These are phyloP conservation scores for Scleroderma citrinum DNA, from an alignment of 768 basidiomycete genomes.

Conservation along the genomic window DNA sequence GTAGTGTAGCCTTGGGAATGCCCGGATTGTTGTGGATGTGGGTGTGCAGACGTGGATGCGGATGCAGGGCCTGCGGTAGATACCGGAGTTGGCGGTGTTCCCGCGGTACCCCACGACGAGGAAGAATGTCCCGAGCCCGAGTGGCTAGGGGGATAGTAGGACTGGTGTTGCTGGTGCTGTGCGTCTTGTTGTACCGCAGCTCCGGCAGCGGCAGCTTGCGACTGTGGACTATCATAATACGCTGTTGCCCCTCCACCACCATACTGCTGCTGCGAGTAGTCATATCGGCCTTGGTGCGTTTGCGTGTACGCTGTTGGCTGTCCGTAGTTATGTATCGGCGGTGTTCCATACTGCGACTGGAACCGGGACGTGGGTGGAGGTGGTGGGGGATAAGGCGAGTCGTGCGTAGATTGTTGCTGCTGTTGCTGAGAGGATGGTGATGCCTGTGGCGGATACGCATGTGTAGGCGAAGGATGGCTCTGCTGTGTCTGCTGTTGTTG, in stretches of 20 bases:
- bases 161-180: conserved; percentile 8
- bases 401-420: conserved; percentile 8
- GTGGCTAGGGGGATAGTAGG: conserved; percentile 26
- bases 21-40: too few relatives aligned
- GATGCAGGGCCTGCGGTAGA: too few relatives aligned
- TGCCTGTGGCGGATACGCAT: conserved; percentile 16
- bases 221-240: conserved; percentile 22
- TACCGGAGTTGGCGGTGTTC: too few relatives aligned
- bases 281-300: conserved; percentile 11
- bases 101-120: conserved; percentile 16
- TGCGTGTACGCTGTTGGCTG: background rate
- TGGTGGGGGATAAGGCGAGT: conserved; percentile 20
- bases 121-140: conserved; percentile 10
- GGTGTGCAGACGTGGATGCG: background rate
- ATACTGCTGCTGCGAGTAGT: conserved; percentile 20
- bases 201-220: conserved; percentile 11
- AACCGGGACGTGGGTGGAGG: conserved; percentile 4
- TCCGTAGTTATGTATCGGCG: background rate
- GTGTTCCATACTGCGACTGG: conserved; percentile 6
- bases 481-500: conserved; percentile 11
- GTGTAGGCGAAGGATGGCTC: conserved; percentile 15
- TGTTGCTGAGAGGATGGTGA: conserved; percentile 3
- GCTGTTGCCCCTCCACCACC: conserved; percentile 10
- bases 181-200: conserved; percentile 3
- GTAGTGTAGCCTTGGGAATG: background rate